Base-by-base conservation (phyloP, 2,329 filamentous ascomycete genomes). In the Aspergillus japonicus region DNA sequence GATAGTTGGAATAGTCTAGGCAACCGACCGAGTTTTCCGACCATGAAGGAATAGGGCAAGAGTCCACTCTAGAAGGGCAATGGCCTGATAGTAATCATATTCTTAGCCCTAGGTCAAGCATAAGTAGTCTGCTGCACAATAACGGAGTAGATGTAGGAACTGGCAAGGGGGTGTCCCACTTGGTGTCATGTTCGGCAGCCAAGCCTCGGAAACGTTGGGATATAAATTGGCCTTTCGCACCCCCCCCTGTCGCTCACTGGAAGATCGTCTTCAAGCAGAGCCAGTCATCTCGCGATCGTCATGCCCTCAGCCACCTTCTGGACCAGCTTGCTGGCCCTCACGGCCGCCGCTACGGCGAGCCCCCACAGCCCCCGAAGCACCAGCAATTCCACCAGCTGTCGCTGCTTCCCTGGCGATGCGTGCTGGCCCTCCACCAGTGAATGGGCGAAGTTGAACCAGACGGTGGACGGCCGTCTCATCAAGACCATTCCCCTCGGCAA, bases 401-500 rank as follows among this genome's bases (percentile, higher is more conserved):
- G 52, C 39, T 54, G 52, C 23, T 54, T 54, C 42, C 52, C 52
- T 8, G 52, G 52, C 19, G 52, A 54, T 16, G 39, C 52, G 14
- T 54, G 52, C 24, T 54, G 52, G 52, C 52, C 52, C n/a, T 54
- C 52, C 10, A 7, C n/a, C 16, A 54, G 52, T 8, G 52, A 54
- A 54, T 54, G 52, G 52, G 35, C 39, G 2, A 57, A 66, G 0
- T 78, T 88, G 53, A 86, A 88, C 66, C 56, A 68, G 16, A 80
- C 84, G 1, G 73, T 87, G 2, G 73, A 75, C 23, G 84, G 83
- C 1, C 75, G 73, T 3, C 73, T 88, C 29, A 74, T 87, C 47
- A 76, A 78, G 11, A 85, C 82, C 0, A 71, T 81, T 2, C 85
- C 86, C 0, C 66, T 86, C 3, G 85, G 78, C 1, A 69, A 79